Evolutionary conservation across 495 filamentous ascomycete genomes (phyloP), one percentile per base, ranked within the genome.

Genomic region (Penicillium paradoxum): DNA sequence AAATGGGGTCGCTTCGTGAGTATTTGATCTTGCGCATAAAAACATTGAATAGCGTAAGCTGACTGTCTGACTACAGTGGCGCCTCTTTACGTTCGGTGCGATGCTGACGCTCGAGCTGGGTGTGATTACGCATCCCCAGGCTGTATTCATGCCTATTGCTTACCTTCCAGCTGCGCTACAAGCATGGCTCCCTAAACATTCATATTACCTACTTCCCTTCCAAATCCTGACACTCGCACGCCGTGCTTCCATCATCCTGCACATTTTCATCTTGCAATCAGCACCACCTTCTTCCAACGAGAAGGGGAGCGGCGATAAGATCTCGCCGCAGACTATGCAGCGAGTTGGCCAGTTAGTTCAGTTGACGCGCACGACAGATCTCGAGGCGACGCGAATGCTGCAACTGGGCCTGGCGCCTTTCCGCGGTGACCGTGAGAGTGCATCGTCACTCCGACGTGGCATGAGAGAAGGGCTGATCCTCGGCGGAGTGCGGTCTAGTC

Each of bases 241-340:
- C 29, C 91, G 87, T 66, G 66, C 87, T 15, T 78, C 81, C 7
- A 73, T 97, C 43, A 89, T 87, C n/a, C 60, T 91, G 17, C 91
- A 91, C 67, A 91, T 97, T 42, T 95, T 91, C 55, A 83, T 97
- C 51, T 85, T 84, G n/a, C 90, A 96, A 69, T 79, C 95, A 17
- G 64, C 72, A 1, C 74, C 74, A 9, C 59, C 67, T 2, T 48
- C 25, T 15, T 22, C 41, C 19, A 51, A 30, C 0, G 7, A 34
- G 33, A 27, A 13, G n/a, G 38, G 32, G 0, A 51, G 24, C 3
- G 57, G 57, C 32, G 67, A 63, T 33, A 64, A 44, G 25, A 53
- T 68, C 54, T 55, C 60, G 25, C 70, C 55, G 47, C 63, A 64
- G 49, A 73, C 64, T 25, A 63, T 75, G 44, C 72, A 76, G 58